Conservation (phyloP, 2,329 filamentous ascomycete genomes). For the Phaeosphaeria sp. region DNA sequence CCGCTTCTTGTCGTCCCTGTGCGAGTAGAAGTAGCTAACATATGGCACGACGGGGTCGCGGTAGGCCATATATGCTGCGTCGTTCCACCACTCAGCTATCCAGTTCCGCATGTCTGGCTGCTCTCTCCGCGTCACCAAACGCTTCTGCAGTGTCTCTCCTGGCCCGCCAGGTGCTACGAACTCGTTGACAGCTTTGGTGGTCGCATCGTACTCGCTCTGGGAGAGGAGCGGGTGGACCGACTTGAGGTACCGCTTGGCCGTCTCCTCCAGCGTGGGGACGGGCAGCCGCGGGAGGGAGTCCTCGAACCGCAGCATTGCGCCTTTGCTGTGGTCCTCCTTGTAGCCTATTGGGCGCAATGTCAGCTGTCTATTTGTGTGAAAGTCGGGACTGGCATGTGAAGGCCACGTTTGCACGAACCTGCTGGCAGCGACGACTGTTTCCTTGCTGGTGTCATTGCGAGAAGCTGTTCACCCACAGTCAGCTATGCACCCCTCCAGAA, state of each 20-base stretch:
- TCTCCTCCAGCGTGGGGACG: conserved; percentile 83
- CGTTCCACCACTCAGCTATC: conserved; percentile 98
- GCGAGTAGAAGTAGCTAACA: conserved; percentile 99
- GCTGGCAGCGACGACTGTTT: conserved; percentile 56
- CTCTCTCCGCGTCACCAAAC: conserved; percentile 78
- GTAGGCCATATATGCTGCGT: conserved; percentile 89
- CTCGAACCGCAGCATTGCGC: conserved; percentile 82
- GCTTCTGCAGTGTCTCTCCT: conserved; percentile 85
- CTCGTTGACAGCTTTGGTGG: conserved; percentile 83
- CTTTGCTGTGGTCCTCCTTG: conserved; percentile 79
- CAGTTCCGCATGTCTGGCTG: conserved; percentile 88
- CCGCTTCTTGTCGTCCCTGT: conserved; percentile 88
- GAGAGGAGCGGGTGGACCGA: conserved; percentile 77
- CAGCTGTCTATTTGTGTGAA: conserved; percentile 5
- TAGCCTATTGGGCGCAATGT: conserved; percentile 63
- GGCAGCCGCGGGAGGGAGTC: conserved; percentile 82
- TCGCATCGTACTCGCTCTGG: conserved; percentile 70
- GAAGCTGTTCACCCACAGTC: conserved; percentile 29
- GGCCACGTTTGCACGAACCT: conserved; percentile 42
- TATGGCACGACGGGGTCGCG: conserved; percentile 96
- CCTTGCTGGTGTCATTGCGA: conserved; percentile 45
- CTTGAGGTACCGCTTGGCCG: conserved; percentile 80
- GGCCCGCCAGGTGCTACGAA: conserved; percentile 88
- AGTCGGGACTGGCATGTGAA: conserved; percentile 18
- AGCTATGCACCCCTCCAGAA: conserved; percentile 7